Evolutionary conservation across 495 filamentous ascomycete genomes (phyloP).

Genomic region (Penicillium goetzii): DNA sequence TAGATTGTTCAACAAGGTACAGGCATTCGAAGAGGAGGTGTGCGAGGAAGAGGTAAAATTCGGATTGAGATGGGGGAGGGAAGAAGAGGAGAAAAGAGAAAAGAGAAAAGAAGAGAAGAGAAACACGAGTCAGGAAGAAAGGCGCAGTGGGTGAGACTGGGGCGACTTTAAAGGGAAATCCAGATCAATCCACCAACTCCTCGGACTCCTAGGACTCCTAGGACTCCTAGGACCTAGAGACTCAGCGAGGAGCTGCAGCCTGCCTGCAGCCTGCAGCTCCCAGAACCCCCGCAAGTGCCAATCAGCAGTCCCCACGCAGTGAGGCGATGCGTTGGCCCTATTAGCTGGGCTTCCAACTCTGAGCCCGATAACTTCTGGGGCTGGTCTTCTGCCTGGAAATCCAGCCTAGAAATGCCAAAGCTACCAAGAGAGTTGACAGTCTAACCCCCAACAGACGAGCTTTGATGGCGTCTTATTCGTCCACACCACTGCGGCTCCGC

Average conservation of each 20-base stretch:
- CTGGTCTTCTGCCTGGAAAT: too few relatives aligned
- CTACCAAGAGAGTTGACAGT: too few relatives aligned
- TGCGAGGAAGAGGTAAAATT: neutral
- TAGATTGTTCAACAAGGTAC: neutral
- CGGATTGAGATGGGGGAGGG: neutral
- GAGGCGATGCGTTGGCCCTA: slow-evolving; percentile 18
- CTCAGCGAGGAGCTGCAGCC: neutral
- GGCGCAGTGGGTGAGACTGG: slow-evolving; percentile 8
- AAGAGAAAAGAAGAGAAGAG: neutral
- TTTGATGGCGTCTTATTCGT: slow-evolving; percentile 18
- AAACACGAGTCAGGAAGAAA: slow-evolving; percentile 9
- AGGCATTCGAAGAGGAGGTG: neutral
- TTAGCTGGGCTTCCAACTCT: neutral
- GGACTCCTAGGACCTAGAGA: too few relatives aligned
- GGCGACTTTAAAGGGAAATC: neutral
- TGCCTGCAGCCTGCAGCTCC: slow-evolving; percentile 11
- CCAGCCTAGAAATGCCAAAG: too few relatives aligned
- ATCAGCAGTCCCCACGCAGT: slow-evolving; percentile 19
- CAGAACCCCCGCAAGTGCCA: too few relatives aligned
- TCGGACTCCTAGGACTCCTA: too few relatives aligned
- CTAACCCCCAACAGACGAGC: too few relatives aligned
- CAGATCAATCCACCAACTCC: too few relatives aligned
- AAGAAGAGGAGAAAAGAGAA: neutral
- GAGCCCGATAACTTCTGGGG: too few relatives aligned
- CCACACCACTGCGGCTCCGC: slow-evolving; percentile 22